Evolutionary conservation across 2,329 filamentous ascomycete species (phyloP).

Genomic region (Seiridium cupressi): DNA sequence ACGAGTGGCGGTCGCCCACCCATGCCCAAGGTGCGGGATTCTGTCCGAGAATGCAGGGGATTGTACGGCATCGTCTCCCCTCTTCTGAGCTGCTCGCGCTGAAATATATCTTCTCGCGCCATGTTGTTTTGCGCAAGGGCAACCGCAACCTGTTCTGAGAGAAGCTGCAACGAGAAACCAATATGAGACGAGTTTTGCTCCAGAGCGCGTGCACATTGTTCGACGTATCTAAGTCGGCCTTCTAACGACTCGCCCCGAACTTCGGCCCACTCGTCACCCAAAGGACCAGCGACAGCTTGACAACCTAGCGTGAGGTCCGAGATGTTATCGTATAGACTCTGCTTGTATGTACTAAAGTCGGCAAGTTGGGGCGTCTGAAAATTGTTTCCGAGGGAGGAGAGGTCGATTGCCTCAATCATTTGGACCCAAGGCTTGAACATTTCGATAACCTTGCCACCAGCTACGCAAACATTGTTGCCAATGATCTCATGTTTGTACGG

Average conservation of each 20-base stretch:
- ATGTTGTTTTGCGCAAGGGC: conserved; percentile 40
- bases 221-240: conserved; percentile 78
- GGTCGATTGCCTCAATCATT: conserved; percentile 86
- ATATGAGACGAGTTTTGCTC: conserved; percentile 86
- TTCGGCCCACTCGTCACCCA: conserved; percentile 95
- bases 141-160: conserved; percentile 76
- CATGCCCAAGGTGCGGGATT: conserved; percentile 45
- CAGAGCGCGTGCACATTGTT: conserved; percentile 72
- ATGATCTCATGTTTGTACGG: conserved; percentile 75
- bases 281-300: conserved; percentile 85
- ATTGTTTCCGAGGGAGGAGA: conserved; percentile 73
- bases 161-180: conserved; percentile 80
- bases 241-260: conserved; percentile 87
- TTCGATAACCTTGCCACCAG: conserved; percentile 78
- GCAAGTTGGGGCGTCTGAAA: conserved; percentile 82
- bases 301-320: conserved; percentile 85
- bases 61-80: conserved; percentile 57
- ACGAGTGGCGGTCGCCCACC: conserved; percentile 45
- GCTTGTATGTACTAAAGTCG: conserved; percentile 89
- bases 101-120: conserved; percentile 21
- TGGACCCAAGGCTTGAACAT: conserved; percentile 88
- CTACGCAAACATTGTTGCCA: conserved; percentile 77
- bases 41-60: conserved; percentile 52
- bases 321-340: conserved; percentile 89
- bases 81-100: conserved; percentile 54